Percentiles rank a stretch among this genome's conserved stretches.
These are phyloP conservation scores for Mycena rebaudengoi DNA, from an alignment of 768 basidiomycete genomes.

Conservation along the genomic window DNA sequence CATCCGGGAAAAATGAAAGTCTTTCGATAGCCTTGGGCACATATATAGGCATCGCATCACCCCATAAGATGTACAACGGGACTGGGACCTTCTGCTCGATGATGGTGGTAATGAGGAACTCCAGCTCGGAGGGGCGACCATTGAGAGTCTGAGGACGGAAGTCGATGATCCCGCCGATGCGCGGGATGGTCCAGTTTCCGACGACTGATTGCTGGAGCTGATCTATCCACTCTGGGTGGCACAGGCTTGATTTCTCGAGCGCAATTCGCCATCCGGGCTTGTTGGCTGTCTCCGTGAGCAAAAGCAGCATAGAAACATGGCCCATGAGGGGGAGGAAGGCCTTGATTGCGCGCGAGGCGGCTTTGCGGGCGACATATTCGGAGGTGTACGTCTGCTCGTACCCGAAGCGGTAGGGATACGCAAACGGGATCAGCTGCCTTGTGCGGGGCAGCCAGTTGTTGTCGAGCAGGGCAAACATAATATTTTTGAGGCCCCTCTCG, in stretches of 20 bases:
- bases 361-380: neutral
- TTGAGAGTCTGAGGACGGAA: neutral
- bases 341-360: neutral
- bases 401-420: neutral
- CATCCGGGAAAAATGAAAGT: neutral
- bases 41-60: neutral
- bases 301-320: neutral
- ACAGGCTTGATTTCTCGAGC: neutral
- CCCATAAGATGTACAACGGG: neutral
- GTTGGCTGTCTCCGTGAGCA: neutral
- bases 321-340: neutral
- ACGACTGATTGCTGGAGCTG: constrained; percentile 16
- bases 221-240: constrained; percentile 18
- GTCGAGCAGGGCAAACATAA: neutral
- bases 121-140: neutral
- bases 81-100: neutral
- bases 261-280: no score
- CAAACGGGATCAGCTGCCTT: neutral
- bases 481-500: neutral
- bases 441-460: neutral
- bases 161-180: constrained; percentile 23
- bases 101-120: neutral
- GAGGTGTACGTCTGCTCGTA: neutral
- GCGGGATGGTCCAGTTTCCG: neutral
- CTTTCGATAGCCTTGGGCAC: neutral